Conservation (phyloP, 768 basidiomycete genomes). For the Boletus vermiculosoides region DNA sequence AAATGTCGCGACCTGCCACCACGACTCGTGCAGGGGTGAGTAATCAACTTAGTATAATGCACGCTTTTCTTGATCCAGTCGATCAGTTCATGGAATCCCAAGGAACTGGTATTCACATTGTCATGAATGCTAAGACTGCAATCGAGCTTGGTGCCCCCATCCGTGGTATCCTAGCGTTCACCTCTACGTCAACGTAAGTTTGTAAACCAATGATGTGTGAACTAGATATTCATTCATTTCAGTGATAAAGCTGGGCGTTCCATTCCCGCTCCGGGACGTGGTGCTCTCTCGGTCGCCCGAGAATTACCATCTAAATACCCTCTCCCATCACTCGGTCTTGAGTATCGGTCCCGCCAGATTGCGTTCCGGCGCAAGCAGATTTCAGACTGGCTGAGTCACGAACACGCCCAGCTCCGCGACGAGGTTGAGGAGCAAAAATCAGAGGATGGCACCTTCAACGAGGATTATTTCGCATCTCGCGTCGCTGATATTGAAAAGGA, state of each 20-base stretch:
- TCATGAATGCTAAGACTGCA: constrained; percentile 97
- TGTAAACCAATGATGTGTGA: not conserved
- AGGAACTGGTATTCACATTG: constrained; percentile 93
- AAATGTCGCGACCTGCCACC: constrained; percentile 98
- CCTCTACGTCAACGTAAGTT: constrained; percentile 90
- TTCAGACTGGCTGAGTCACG: constrained; percentile 89
- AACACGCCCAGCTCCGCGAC: constrained; percentile 78
- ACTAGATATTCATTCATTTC: constrained; percentile 8
- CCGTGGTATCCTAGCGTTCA: constrained; percentile 91
- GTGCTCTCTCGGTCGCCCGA: constrained; percentile 85
- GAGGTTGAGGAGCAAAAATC: constrained; percentile 66
- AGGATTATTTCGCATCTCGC: constrained; percentile 72
- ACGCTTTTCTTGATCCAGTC: constrained; percentile 2
- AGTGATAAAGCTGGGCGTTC: constrained; percentile 99
- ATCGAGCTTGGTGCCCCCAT: constrained; percentile 92
- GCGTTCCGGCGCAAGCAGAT: constrained; percentile 95
- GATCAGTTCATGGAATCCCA: constrained; percentile 93
- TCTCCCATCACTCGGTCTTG: constrained; percentile 75
- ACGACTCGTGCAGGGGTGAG: constrained; percentile 91
- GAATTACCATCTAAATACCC: constrained; percentile 79
- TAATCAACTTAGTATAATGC: constrained; percentile 9
- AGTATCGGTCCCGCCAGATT: constrained; percentile 91
- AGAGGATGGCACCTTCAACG: constrained; percentile 50
- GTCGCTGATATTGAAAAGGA: constrained; percentile 87
- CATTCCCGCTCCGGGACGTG: constrained; percentile 94